Conservation (phyloP, 2,329 filamentous ascomycete genomes). For the Camillea tinctor region DNA sequence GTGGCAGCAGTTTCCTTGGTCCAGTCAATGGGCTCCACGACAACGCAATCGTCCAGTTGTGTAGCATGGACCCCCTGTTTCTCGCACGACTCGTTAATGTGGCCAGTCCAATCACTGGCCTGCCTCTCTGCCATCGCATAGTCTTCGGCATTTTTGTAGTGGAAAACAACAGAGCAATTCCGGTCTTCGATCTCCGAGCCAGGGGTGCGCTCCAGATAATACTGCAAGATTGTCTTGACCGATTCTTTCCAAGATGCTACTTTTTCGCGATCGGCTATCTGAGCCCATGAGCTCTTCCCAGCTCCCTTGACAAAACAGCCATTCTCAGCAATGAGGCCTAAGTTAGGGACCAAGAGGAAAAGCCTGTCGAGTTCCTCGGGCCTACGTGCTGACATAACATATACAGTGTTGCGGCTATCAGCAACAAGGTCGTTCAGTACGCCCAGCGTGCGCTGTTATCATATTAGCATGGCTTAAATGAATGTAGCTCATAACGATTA, state of each 20-base stretch:
- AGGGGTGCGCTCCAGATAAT: constrained; percentile 87
- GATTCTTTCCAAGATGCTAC: constrained; percentile 79
- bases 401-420: constrained; percentile 81
- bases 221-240: constrained; percentile 78
- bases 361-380: constrained; percentile 85
- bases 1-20: constrained; percentile 83
- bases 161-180: constrained; percentile 89
- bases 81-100: constrained; percentile 92
- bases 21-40: constrained; percentile 82
- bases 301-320: constrained; percentile 83
- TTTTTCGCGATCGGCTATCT: constrained; percentile 70
- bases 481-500: not conserved
- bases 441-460: constrained; percentile 69
- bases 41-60: constrained; percentile 73
- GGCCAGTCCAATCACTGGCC: constrained; percentile 85
- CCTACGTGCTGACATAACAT: constrained; percentile 88
- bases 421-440: constrained; percentile 77
- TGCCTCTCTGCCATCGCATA: constrained; percentile 71
- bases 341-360: constrained; percentile 77
- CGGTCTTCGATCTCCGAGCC: constrained; percentile 86
- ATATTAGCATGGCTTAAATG: constrained; percentile 6
- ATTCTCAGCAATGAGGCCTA: constrained; percentile 92
- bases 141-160: constrained; percentile 82
- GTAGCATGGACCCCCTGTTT: constrained; percentile 81
- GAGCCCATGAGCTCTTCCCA: constrained; percentile 68